Evolutionary conservation across 2,329 filamentous ascomycete species (phyloP).

Genomic region (Alternaria conjuncta): DNA sequence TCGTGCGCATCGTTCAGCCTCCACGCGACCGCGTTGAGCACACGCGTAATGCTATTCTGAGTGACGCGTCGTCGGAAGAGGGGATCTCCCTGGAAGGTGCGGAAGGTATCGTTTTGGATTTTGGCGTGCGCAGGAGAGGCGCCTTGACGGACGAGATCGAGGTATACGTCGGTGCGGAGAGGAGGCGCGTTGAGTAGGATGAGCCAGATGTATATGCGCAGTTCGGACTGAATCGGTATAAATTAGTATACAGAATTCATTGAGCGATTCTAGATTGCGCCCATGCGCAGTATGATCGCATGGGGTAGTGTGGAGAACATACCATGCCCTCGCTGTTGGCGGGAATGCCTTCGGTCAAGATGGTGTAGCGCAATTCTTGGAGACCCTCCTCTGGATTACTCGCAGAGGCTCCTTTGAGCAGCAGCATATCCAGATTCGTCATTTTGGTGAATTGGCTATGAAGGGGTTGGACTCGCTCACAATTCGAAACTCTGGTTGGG

Average conservation of each 20-base stretch:
- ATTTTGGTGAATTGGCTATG: constrained; percentile 29
- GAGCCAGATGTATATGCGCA: constrained; percentile 95
- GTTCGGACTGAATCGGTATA: constrained; percentile 69
- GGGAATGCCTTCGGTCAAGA: constrained; percentile 77
- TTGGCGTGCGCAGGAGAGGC: constrained; percentile 95
- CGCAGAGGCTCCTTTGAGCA: constrained; percentile 79
- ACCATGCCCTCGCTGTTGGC: constrained; percentile 84
- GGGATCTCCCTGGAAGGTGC: constrained; percentile 95
- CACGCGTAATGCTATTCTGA: constrained; percentile 90
- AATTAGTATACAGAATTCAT: not conserved
- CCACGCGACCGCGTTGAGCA: constrained; percentile 96
- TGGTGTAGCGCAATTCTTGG: constrained; percentile 74
- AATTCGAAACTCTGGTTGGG: constrained; percentile 5
- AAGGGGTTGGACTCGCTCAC: constrained; percentile 3
- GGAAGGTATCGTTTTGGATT: constrained; percentile 98
- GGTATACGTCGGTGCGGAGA: constrained; percentile 84
- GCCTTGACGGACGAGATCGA: constrained; percentile 87
- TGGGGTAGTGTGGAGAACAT: constrained; percentile 22
- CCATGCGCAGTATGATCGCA: constrained; percentile 1
- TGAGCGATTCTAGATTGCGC: not conserved
- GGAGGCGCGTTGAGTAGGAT: constrained; percentile 88
- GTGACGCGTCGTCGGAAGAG: constrained; percentile 94
- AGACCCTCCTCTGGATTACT: constrained; percentile 72
- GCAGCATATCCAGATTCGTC: constrained; percentile 70
- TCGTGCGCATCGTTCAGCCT: constrained; percentile 79